phyloP scores from a whole-genome alignment of 169 alveolate genomes.

The Eimeria zaria region DNA sequence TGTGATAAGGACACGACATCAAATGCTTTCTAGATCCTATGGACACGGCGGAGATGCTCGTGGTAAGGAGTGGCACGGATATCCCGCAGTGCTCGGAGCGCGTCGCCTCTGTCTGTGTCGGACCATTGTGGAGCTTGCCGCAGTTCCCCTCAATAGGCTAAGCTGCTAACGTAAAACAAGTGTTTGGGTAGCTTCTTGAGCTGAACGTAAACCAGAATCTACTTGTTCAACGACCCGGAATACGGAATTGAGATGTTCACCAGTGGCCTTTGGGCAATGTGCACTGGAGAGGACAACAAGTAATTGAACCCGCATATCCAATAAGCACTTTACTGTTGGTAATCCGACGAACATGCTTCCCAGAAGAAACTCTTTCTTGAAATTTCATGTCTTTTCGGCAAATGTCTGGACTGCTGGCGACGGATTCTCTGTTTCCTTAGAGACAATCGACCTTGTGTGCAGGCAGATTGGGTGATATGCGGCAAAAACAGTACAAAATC shows the following conservation, averaged over 20 bases:
- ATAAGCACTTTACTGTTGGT: neutral
- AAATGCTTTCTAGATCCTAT: too few relatives aligned
- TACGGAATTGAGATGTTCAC: too few relatives aligned
- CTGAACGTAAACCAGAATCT: neutral
- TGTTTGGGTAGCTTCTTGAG: neutral
- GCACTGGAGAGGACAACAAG: neutral
- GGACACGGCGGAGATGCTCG: neutral
- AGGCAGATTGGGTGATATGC: neutral
- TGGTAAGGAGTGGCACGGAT: neutral
- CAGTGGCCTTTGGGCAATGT: neutral
- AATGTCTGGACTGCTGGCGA: neutral
- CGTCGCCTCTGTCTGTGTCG: neutral
- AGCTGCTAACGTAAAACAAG: neutral
- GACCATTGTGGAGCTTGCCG: too few relatives aligned
- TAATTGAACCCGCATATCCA: neutral
- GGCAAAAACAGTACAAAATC: neutral
- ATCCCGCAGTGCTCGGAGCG: too few relatives aligned
- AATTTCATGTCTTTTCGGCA: neutral
- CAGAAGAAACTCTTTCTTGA: neutral
- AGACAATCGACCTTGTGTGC: neutral
- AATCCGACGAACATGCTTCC: neutral
- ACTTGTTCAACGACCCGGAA: neutral
- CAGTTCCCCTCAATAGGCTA: too few relatives aligned
- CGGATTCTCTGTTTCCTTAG: neutral
- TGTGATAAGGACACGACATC: neutral